Evolutionary conservation across 331 rosid species (phyloP), one percentile per base, ranked within the genome.

Genomic region (Dryas integrifolia): DNA sequence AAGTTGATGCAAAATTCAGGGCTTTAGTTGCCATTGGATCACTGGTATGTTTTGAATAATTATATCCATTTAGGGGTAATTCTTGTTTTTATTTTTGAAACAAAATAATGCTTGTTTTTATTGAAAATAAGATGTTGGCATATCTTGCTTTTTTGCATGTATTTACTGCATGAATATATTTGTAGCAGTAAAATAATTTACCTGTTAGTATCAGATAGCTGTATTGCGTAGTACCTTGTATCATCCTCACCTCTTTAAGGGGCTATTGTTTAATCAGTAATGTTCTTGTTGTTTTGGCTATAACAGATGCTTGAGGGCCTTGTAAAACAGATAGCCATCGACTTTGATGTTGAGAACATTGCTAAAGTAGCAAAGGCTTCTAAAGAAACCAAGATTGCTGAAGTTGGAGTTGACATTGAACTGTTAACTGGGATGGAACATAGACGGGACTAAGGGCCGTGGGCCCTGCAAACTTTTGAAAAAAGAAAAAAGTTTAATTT

Each of bases 21-120:
- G 92, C 90, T 74, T 84, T 94, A 76, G 97, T 94, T 79, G 98
- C 98, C 64, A 89, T 89, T 76, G 98, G 98, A 80, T 88, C 98
- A 44, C 78, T 94, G 98, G 98, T 94, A 80, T 72, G n/a, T 39
- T 64, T 66, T 79, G 1, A 60, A 49, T 59, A 35, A 39, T 44
- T 18, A 10, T 12, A 47, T 9, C 7, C 40, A 67, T 35, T 67
- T 67, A 12, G 44, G 43, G 9, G 13, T 49, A 7, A 30, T 50
- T 1, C 24, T 67, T 67, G 16, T 3, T 1, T 69, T 53, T 6
- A 30, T 30, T 30, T 39, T 7, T 53, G 39, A 43, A 12, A 40
- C 26, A 1, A 26, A 30, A 30, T 30, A 30, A 30, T 30, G 35
- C 35, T 21, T 21, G 24, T 21, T 21, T 21, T 21, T 21, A 21